A percentile compares a stretch with the other conserved stretches of the same genome.
Evolutionary conservation across 352 stramenopile species (phyloP).

Genomic region (Phytophthora sp.): DNA sequence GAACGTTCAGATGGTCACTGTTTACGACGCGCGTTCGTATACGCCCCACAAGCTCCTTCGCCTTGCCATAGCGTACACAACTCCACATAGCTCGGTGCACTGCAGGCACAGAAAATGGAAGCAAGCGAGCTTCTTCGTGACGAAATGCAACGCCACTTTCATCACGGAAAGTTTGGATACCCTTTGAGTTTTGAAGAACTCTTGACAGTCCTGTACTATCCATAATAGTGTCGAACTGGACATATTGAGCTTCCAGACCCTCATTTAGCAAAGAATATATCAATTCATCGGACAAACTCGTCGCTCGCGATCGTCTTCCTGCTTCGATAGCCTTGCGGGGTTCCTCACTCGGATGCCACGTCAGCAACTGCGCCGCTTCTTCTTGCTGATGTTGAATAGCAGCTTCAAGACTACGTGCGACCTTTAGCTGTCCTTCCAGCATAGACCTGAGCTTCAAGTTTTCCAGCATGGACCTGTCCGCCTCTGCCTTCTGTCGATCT

Average conservation of each 20-base stretch:
- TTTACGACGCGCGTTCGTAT: slow-evolving; percentile 23
- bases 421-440: slow-evolving; percentile 32
- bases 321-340: slow-evolving; percentile 1
- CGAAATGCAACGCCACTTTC: slow-evolving; percentile 9
- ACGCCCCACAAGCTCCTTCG: slow-evolving; percentile 13
- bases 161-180: slow-evolving; percentile 13
- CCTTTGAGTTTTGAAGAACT: slow-evolving; percentile 9
- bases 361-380: slow-evolving; percentile 17
- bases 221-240: slow-evolving; percentile 21
- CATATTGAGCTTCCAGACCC: slow-evolving; percentile 28
- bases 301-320: background rate
- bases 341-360: slow-evolving; percentile 5
- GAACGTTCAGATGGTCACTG: slow-evolving; percentile 35
- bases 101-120: slow-evolving; percentile 34
- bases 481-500: slow-evolving; percentile 24
- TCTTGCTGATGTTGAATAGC: slow-evolving; percentile 31
- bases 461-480: slow-evolving; percentile 22
- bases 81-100: slow-evolving; percentile 35
- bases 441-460: slow-evolving; percentile 37
- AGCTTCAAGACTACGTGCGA: slow-evolving; percentile 31
- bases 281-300: slow-evolving; percentile 24
- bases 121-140: slow-evolving; percentile 24
- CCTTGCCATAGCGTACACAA: slow-evolving; percentile 19
- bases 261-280: slow-evolving; percentile 25
- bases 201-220: background rate